These are phyloP conservation scores for Persicaria tinctoria DNA, from an alignment of 148 eudicot species.

Conservation along the genomic window DNA sequence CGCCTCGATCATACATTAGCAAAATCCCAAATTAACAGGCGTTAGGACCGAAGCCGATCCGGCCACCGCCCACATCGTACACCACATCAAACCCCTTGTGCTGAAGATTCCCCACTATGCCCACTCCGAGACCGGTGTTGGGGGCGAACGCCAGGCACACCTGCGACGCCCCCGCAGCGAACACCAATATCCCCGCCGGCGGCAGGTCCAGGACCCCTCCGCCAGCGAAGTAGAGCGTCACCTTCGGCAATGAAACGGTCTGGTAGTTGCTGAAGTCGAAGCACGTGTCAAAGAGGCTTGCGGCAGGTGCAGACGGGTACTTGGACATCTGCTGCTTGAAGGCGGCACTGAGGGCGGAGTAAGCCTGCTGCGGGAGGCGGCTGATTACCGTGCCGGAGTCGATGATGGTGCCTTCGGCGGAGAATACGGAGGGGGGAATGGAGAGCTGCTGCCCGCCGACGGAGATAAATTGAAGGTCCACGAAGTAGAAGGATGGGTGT, in stretches of 20 bases:
- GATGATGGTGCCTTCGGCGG: no score
- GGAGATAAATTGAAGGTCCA: no score
- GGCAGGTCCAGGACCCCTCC: conserved; percentile 27
- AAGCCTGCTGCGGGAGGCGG: conserved; percentile 53
- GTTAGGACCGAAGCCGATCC: conserved; percentile 52
- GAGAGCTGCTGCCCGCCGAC: no score
- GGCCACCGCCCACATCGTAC: conserved; percentile 61
- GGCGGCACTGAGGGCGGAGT: conserved; percentile 30
- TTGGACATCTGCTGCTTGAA: conserved; percentile 42
- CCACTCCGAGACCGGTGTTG: background rate
- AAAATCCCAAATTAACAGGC: conserved; percentile 25
- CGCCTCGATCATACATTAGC: no score
- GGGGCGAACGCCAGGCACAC: conserved; percentile 26
- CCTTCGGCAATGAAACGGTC: conserved; percentile 28
- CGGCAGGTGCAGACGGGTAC: conserved; percentile 39
- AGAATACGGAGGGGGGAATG: no score
- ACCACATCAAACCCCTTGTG: conserved; percentile 53
- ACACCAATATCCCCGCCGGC: no score
- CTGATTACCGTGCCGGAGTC: conserved; percentile 27
- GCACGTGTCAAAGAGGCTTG: conserved; percentile 48
- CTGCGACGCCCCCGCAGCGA: no score
- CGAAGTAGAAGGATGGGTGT: no score
- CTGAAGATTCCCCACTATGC: conserved; percentile 59
- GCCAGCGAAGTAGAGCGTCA: conserved; percentile 38
- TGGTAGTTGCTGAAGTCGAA: conserved; percentile 37